Percentiles rank a stretch among this genome's conserved stretches.
Conservation (phyloP, 2,329 filamentous ascomycete species). For the Pseudocercospora vitis region DNA sequence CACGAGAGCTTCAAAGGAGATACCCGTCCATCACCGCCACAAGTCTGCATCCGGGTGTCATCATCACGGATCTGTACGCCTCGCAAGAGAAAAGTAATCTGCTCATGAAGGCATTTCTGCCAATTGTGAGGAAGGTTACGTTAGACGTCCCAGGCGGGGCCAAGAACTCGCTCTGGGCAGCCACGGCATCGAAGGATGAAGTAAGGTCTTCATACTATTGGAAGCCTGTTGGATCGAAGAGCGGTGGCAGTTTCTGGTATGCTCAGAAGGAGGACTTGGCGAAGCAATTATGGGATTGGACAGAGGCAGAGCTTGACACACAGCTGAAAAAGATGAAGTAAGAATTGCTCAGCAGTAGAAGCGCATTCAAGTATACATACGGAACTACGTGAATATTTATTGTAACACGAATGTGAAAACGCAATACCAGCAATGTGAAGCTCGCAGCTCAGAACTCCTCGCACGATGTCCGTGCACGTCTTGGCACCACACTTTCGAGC, state of each 20-base stretch:
- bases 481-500: background rate
- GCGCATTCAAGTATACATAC: too few species aligned
- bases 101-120: constrained; percentile 10
- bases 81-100: constrained; percentile 19
- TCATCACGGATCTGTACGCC: constrained; percentile 58
- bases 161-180: constrained; percentile 34
- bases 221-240: constrained; percentile 28
- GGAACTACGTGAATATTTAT: too few species aligned
- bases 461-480: background rate
- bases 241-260: constrained; percentile 26
- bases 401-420: too few species aligned
- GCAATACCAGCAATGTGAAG: too few species aligned
- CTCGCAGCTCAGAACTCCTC: constrained; percentile 7
- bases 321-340: constrained; percentile 24
- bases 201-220: constrained; percentile 28
- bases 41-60: constrained; percentile 63
- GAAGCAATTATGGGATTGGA: constrained; percentile 44
- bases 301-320: constrained; percentile 31
- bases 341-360: too few species aligned
- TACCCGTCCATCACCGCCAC: constrained; percentile 63
- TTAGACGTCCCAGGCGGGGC: constrained; percentile 29
- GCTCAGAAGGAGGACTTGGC: constrained; percentile 31
- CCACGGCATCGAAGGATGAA: constrained; percentile 25
- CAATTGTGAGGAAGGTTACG: constrained; percentile 19
- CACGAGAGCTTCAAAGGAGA: constrained; percentile 58